Base-by-base conservation (phyloP, 768 basidiomycete genomes). In the Kwoniella bestiolae region DNA sequence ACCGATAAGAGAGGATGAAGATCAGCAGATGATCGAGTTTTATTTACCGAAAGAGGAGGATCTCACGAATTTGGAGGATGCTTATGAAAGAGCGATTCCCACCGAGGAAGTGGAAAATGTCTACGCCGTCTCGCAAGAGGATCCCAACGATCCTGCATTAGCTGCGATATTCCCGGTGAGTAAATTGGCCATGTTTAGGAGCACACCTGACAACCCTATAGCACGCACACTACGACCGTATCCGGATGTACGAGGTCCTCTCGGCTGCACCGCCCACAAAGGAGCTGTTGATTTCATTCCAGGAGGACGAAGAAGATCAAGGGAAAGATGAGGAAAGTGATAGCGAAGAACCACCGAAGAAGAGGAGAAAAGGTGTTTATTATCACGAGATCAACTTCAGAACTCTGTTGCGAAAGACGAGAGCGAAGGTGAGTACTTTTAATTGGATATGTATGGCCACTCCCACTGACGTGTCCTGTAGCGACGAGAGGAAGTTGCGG, bases 161-260 rank as follows among this genome's bases (percentile, higher is more conserved):
- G 62, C 56, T 18, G 62, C 66, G 5, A 50, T 66, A 21, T 55
- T 70, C 34, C 67, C 69, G 16, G 72, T 71, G 34, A 65, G 72
- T 67, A 3, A 2, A 11, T 11, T 16, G 25, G 18, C 21, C 56
- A 23, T 23, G 32, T 14, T 14, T 5, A n/a, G 5, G 23, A 35
- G 60, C 25, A 29, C 49, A n/a, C 32, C 52, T 59, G 41, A 55
- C 18, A 8, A 18, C 28, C 11, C 34, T 67, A 64, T 53, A 75
- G 71, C 71, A 67, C 55, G 67, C 55, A 6, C 60, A 60, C 21
- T 75, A 73, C 55, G 69, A 70, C 16, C 67, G 65, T 14, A 68
- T 71, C 1, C 66, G 77, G 49, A 71, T 70, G 32, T 80, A 77
- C 61, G 79, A 80, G 34, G 68, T 77, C 14, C 67, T 73, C n/a